phyloP scores from a whole-genome alignment of 1,284 basidiomycete genomes.

The Somion occarium region DNA sequence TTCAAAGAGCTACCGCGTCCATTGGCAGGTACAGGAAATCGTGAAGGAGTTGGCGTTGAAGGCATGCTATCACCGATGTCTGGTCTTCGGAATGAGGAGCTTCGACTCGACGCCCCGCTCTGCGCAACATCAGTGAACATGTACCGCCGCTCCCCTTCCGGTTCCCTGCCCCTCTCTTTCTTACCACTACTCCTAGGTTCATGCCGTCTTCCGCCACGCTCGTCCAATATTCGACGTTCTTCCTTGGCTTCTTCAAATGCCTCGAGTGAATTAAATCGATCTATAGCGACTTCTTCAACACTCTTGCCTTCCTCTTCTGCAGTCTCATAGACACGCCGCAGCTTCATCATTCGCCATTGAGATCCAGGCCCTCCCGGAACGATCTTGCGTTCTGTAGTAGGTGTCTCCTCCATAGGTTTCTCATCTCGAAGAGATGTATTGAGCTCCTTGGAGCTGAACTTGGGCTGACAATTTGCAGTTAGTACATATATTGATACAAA shows the following conservation, averaged over 20 bases:
- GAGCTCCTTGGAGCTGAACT: slow-evolving; percentile 71
- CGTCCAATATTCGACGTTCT: slow-evolving; percentile 82
- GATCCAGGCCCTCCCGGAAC: slow-evolving; percentile 88
- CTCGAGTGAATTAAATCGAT: slow-evolving; percentile 81
- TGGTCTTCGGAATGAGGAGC: slow-evolving; percentile 77
- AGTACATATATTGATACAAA: neutral
- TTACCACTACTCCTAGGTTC: slow-evolving; percentile 28
- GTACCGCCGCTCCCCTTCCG: slow-evolving; percentile 29
- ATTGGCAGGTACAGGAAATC: slow-evolving; percentile 17
- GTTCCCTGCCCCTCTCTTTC: slow-evolving; percentile 12
- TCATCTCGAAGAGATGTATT: slow-evolving; percentile 54
- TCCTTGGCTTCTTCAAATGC: slow-evolving; percentile 87
- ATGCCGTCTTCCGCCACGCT: slow-evolving; percentile 47
- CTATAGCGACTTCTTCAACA: slow-evolving; percentile 82
- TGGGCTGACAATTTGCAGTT: slow-evolving; percentile 40
- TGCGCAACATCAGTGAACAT: slow-evolving; percentile 63
- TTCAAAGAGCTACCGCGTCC: slow-evolving; percentile 14
- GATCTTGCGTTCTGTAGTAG: slow-evolving; percentile 40
- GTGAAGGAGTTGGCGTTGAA: slow-evolving; percentile 52
- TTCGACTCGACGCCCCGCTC: slow-evolving; percentile 67
- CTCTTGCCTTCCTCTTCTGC: slow-evolving; percentile 79
- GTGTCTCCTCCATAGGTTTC: slow-evolving; percentile 17
- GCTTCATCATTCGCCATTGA: slow-evolving; percentile 97
- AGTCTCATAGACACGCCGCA: slow-evolving; percentile 84
- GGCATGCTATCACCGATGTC: slow-evolving; percentile 55